Conservation (phyloP, 169 alveolate species). For the Plasmodium gallinaceum region DNA sequence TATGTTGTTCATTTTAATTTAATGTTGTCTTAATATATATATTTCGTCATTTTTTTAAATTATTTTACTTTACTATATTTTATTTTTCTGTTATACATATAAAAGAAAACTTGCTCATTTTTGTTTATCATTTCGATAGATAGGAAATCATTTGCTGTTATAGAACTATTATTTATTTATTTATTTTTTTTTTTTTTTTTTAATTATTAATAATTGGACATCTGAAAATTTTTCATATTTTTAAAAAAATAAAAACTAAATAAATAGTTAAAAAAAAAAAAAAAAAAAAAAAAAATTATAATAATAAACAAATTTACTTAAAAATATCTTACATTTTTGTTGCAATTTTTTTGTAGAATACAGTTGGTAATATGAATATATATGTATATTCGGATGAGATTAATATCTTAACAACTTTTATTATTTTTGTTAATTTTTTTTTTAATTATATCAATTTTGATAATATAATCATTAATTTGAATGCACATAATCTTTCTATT, state of each 20-base stretch:
- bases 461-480: neutral
- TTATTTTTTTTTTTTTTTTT: slow-evolving; percentile 10
- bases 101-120: neutral
- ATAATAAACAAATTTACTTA: neutral
- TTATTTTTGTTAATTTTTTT: slow-evolving; percentile 17
- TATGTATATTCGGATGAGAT: slow-evolving; percentile 21
- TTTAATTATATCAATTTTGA: slow-evolving; percentile 14
- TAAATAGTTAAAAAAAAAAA: neutral
- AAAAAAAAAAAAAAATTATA: neutral
- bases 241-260: slow-evolving; percentile 16
- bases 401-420: slow-evolving; percentile 31
- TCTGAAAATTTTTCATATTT: slow-evolving; percentile 13
- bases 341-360: slow-evolving; percentile 12
- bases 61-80: neutral
- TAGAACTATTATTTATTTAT: slow-evolving; percentile 4
- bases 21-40: neutral
- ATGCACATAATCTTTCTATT: neutral
- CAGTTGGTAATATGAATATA: slow-evolving; percentile 4
- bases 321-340: neutral
- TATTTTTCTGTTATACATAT: neutral
- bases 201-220: neutral
- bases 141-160: slow-evolving; percentile 14
- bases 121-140: neutral
- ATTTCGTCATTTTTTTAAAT: neutral
- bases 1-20: slow-evolving; percentile 1